Evolutionary conservation across 2,329 filamentous ascomycete species (phyloP), one percentile per base, ranked within the genome.

Genomic region (Penicillium polonicum): DNA sequence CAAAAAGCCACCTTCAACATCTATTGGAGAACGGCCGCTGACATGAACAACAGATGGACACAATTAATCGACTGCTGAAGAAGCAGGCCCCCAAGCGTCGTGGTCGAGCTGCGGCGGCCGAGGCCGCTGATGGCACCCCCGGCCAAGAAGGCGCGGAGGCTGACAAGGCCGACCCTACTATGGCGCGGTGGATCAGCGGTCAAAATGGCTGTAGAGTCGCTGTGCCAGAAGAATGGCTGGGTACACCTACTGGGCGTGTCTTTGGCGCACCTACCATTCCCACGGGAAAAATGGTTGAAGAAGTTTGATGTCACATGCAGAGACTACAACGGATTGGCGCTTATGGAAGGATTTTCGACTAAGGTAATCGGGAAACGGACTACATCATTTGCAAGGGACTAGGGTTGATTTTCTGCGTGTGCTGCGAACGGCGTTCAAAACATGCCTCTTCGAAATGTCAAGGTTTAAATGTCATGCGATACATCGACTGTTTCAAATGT

Each of bases 1-100:
- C 17, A 46, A 35, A 21, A 25, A 13, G 23, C 19, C 50, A 38
- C 29, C 17, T 4, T 29, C 7, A 10, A 13, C n/a, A n/a, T 17
- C 4, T 2, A 12, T 23, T 38, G 27, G 52, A 46, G 21, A 21
- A 48, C 33, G 17, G 13, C 29, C 31, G 43, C 65, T 72, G 52
- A 72, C 46, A 17, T 23, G 25, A n/a, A 43, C 33, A 49, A 42
- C 58, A 86, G 84, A 84, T 86, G 80, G 85, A 87, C 67, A 87
- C 85, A 2, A 87, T 88, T 72, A 86, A 87, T 70, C 83, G 85
- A 56, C 79, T 87, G n/a, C 80, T 88, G 50, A 84, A 84, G 67
- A 88, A 87, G 68, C 86, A 87, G 71, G 84, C 84, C 1, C 83
- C 85, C 2, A 88, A 88, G 70, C 75, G 78, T 15, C 77, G 79